A percentile compares a stretch with the other conserved stretches of the same genome.
phyloP scores from a whole-genome alignment of 768 basidiomycete species.

The Mycena polygramma region DNA sequence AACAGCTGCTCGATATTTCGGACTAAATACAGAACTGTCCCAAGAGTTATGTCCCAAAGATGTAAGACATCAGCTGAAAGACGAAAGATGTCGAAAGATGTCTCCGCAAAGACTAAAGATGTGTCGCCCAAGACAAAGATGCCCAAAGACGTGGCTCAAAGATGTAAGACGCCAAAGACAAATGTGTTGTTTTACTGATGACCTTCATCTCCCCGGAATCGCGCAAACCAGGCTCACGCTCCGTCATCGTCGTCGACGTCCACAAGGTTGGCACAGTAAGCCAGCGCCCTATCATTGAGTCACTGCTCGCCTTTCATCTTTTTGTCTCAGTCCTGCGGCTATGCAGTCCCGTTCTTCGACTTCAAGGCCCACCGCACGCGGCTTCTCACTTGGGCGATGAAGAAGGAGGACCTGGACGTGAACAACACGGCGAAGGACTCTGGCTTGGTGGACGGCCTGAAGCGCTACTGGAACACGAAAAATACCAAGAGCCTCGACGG shows the following conservation, averaged over 20 bases:
- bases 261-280: slow-evolving; percentile 66
- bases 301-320: no score
- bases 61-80: no score
- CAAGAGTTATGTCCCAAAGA: no score
- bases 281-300: neutral
- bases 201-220: slow-evolving; percentile 58
- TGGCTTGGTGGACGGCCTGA: slow-evolving; percentile 56
- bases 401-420: slow-evolving; percentile 58
- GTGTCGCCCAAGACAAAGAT: no score
- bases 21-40: no score
- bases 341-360: slow-evolving; percentile 70
- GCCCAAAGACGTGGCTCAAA: no score
- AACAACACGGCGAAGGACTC: slow-evolving; percentile 35
- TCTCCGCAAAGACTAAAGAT: no score
- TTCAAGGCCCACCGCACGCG: slow-evolving; percentile 69
- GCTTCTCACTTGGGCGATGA: slow-evolving; percentile 60
- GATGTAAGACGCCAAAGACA: no score
- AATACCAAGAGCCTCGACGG: slow-evolving; percentile 71
- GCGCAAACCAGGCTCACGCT: slow-evolving; percentile 69
- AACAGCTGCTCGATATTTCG: no score
- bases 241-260: slow-evolving; percentile 72
- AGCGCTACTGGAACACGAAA: slow-evolving; percentile 64
- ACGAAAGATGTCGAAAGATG: no score
- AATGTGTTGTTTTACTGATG: no score
- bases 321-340: slow-evolving; percentile 71